Evolutionary conservation across 1,139 yeast genomes (phyloP).

Genomic region (Sugiyamaella grinbergsii): DNA sequence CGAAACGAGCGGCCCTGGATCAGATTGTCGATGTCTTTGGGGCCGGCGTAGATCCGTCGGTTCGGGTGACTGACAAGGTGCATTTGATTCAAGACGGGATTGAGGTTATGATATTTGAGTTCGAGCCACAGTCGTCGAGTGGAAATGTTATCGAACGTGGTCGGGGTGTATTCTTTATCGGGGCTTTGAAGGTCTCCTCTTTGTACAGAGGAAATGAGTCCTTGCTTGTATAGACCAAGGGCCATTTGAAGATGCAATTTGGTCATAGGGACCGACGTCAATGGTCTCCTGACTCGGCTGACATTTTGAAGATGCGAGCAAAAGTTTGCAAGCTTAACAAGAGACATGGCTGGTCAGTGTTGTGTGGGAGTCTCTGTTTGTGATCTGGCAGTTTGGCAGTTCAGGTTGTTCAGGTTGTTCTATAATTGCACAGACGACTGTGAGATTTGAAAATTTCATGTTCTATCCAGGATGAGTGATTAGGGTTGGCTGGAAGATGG

Average conservation of each 20-base stretch:
- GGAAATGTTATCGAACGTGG: slow-evolving; percentile 84
- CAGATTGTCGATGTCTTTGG: slow-evolving; percentile 67
- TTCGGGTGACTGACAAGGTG: slow-evolving; percentile 84
- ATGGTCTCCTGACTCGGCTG: slow-evolving; percentile 68
- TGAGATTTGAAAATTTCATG: neutral
- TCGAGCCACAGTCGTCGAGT: slow-evolving; percentile 91
- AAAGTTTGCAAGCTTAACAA: slow-evolving; percentile 78
- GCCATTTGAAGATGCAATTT: slow-evolving; percentile 82
- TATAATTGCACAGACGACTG: too few species aligned
- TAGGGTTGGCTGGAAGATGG: neutral
- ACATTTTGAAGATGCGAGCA: slow-evolving; percentile 93
- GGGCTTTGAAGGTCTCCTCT: slow-evolving; percentile 93
- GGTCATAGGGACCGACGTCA: slow-evolving; percentile 83
- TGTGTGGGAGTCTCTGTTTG: too few species aligned
- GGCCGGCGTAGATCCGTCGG: slow-evolving; percentile 64
- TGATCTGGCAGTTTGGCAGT: neutral
- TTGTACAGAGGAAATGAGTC: slow-evolving; percentile 80
- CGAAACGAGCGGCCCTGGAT: slow-evolving; percentile 78
- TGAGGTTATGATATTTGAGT: slow-evolving; percentile 79
- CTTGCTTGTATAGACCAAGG: slow-evolving; percentile 83
- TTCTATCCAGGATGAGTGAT: neutral
- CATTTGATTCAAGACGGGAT: slow-evolving; percentile 73
- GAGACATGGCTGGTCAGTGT: slow-evolving; percentile 73
- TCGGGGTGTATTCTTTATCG: slow-evolving; percentile 69
- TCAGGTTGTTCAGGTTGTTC: too few species aligned